A percentile compares a stretch with the other conserved stretches of the same genome.
Conservation (phyloP, 2,329 filamentous ascomycete species). For the Ophioceras dolichostomum region DNA sequence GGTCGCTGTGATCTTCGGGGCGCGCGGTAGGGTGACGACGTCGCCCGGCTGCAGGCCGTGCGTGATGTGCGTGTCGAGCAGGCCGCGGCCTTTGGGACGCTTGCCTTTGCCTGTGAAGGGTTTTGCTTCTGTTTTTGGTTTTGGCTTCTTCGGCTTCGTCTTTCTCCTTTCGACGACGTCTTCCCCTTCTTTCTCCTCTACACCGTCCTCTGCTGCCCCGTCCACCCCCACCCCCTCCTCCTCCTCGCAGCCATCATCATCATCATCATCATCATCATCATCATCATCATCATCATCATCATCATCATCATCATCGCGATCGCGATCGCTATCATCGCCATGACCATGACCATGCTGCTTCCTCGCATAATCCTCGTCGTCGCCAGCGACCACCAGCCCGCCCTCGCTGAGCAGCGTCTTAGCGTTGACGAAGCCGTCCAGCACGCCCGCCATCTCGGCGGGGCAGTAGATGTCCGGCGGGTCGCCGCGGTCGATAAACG, state of each 20-base stretch:
- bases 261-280: background rate
- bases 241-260: background rate
- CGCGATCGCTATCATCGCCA: no score
- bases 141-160: background rate
- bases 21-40: conserved; percentile 20
- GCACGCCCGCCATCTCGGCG: conserved; percentile 21
- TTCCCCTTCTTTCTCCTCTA: background rate
- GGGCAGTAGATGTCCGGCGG: conserved; percentile 34
- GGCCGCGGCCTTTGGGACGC: background rate
- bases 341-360: no score
- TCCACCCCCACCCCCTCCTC: background rate
- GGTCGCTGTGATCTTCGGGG: conserved; percentile 23
- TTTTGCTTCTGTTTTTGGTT: no score
- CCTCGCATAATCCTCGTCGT: conserved; percentile 2
- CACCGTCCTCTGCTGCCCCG: background rate
- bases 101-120: conserved; percentile 3
- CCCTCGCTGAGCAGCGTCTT: conserved; percentile 29
- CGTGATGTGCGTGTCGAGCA: conserved; percentile 24
- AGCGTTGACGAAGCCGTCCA: conserved; percentile 27
- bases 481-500: conserved; percentile 29
- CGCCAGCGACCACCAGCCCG: conserved; percentile 18
- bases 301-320: background rate
- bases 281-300: background rate
- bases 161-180: background rate
- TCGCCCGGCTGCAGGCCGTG: conserved; percentile 23